Conservation (phyloP, 1,284 basidiomycete species). For the Ceratobasidium sp. region DNA sequence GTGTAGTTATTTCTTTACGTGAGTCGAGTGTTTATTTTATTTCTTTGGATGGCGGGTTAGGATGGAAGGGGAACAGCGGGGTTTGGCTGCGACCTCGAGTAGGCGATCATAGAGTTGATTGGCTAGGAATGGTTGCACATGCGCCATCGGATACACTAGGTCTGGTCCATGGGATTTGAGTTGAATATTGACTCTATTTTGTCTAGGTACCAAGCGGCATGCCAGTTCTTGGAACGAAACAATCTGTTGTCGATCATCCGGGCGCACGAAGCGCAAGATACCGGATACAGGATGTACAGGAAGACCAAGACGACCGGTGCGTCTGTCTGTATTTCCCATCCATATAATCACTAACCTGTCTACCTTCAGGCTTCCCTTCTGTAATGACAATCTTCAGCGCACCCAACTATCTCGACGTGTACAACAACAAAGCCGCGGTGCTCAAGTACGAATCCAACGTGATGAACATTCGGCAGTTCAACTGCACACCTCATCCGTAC, state of each 20-base stretch:
- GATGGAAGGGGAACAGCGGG: no score
- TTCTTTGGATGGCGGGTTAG: background rate
- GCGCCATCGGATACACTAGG: background rate
- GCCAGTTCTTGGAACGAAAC: constrained; percentile 93
- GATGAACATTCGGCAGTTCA: constrained; percentile 96
- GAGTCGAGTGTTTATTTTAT: constrained; percentile 56
- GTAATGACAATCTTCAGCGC: constrained; percentile 98
- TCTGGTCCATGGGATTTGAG: background rate
- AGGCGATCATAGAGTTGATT: no score
- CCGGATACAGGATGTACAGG: constrained; percentile 97
- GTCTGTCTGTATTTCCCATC: no score
- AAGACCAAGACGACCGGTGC: constrained; percentile 91
- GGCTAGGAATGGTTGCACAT: background rate
- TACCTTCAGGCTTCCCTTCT: constrained; percentile 75
- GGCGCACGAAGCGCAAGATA: constrained; percentile 95
- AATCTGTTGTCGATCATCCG: constrained; percentile 94
- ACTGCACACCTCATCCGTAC: constrained; percentile 95
- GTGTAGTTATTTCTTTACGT: constrained; percentile 98
- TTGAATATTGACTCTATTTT: constrained; percentile 1
- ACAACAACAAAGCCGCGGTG: constrained; percentile 97
- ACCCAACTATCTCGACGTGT: constrained; percentile 95
- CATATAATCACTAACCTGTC: background rate
- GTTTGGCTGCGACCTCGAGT: no score
- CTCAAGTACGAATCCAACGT: constrained; percentile 97
- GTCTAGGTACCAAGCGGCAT: constrained; percentile 89